A percentile compares a stretch with the other conserved stretches of the same genome.
These are phyloP conservation scores for Pseudogymnoascus sp. DNA, from an alignment of 2,329 filamentous ascomycete genomes.

Conservation along the genomic window DNA sequence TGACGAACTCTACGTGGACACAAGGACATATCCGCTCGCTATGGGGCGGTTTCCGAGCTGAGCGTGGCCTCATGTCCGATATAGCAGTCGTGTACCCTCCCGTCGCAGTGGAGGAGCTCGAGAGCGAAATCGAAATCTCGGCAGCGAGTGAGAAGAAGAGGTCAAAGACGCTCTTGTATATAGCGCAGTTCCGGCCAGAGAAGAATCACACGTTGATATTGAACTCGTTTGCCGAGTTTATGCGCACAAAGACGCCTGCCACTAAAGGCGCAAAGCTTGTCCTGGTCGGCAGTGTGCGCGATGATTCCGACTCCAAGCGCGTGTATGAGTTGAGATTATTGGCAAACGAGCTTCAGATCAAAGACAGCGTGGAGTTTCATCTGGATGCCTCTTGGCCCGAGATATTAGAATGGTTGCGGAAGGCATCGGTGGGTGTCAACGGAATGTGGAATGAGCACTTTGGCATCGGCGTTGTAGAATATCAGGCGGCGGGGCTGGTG, in stretches of 20 bases:
- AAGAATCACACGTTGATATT: constrained; percentile 91
- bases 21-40: constrained; percentile 71
- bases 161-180: constrained; percentile 73
- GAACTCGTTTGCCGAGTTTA: constrained; percentile 71
- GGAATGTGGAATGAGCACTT: constrained; percentile 99
- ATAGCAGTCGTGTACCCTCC: constrained; percentile 83
- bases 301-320: constrained; percentile 67
- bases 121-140: constrained; percentile 64
- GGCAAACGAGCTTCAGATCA: constrained; percentile 77
- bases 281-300: constrained; percentile 85
- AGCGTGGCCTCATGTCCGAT: constrained; percentile 38
- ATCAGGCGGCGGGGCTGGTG: constrained; percentile 89
- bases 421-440: constrained; percentile 80
- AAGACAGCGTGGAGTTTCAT: constrained; percentile 77
- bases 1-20: constrained; percentile 97
- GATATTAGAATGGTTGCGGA: constrained; percentile 70
- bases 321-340: constrained; percentile 85
- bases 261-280: constrained; percentile 58
- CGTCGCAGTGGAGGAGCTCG: constrained; percentile 79
- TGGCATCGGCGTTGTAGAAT: constrained; percentile 96
- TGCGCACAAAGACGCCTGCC: constrained; percentile 46
- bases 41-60: constrained; percentile 56
- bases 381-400: constrained; percentile 84
- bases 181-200: constrained; percentile 94
- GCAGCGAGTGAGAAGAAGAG: constrained; percentile 60